These are phyloP conservation scores for Exophiala alcalophila DNA, from an alignment of 2,329 filamentous ascomycete species.

Conservation along the genomic window DNA sequence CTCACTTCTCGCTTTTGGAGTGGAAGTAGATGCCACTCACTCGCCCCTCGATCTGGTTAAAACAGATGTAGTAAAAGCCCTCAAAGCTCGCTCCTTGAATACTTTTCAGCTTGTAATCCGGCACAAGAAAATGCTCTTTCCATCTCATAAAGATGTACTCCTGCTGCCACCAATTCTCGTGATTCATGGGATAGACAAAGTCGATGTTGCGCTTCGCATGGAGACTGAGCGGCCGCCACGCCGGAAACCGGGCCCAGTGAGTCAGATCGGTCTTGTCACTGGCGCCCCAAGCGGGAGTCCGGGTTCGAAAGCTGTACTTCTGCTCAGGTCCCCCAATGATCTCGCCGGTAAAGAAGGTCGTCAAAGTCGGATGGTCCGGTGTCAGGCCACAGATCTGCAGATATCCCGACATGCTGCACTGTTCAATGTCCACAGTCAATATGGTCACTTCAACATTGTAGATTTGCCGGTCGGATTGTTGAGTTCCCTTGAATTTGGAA, in stretches of 20 bases:
- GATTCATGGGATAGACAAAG: constrained; percentile 33
- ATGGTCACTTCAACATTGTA: constrained; percentile 97
- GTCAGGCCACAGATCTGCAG: constrained; percentile 96
- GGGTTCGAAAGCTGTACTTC: constrained; percentile 90
- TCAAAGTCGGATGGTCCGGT: constrained; percentile 93
- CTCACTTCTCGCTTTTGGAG: constrained; percentile 94
- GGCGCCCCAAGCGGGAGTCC: constrained; percentile 86
- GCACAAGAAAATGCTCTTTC: constrained; percentile 98
- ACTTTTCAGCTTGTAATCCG: constrained; percentile 85
- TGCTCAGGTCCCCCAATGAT: constrained; percentile 70
- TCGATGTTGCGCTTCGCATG: constrained; percentile 49
- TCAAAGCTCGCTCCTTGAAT: constrained; percentile 96
- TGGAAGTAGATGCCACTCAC: constrained; percentile 97
- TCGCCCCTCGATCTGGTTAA: constrained; percentile 83
- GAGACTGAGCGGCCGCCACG: constrained; percentile 74
- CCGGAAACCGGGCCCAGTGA: constrained; percentile 88
- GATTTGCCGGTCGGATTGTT: constrained; percentile 86
- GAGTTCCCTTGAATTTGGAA: constrained; percentile 83
- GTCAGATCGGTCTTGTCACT: constrained; percentile 86
- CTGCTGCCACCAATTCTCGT: constrained; percentile 59
- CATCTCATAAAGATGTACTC: constrained; percentile 98
- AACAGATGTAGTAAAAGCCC: constrained; percentile 98
- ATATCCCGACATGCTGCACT: constrained; percentile 94
- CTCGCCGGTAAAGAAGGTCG: constrained; percentile 97
- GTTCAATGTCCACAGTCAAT: constrained; percentile 89